Evolutionary conservation across 441 rosid genomes (phyloP), one percentile per base, ranked within the genome.

Genomic region (Corymbia citriodora): DNA sequence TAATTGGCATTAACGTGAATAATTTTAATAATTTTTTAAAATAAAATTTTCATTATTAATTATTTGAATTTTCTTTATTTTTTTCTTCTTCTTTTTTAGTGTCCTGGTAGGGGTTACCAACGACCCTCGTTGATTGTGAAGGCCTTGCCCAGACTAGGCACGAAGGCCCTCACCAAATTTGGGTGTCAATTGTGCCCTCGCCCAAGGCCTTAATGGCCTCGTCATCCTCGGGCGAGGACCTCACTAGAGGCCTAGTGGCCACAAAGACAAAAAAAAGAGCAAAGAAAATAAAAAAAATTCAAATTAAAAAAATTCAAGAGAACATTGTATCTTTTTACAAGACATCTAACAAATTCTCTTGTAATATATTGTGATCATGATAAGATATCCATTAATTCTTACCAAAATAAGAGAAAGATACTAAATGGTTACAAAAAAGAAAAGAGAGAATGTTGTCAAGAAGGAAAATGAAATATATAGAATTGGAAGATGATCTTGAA

Each of bases 1-100:
- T 1, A 25, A 1, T 4, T 7, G 1, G 0, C 10, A 7, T 25
- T 59, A 29, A 59, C 10, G 63, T 10, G 14, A 13, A 59, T 1
- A 59, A 25, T 23, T 59, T 59, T 59, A 3, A 0, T 59, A 10
- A 10, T 57, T 57, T 25, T 57, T 23, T 4, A 9, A 59, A 57
- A 23, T 23, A 7, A 59, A 25, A 25, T 2, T 25, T 4, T 10
- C 25, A 10, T 25, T 9, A 25, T 18, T 1, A 7, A 18, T 17
- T 18, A 17, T 55, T 55, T 55, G 4, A 55, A 55, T 1, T 10
- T 25, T 10, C 63, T 59, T 59, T 59, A 33, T 2, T 23, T 21
- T 9, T 57, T 15, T 55, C 8, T 49, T 49, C 6, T 18, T 55
- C 23, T 23, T 57, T 23, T 25, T 10, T 0, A 25, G 25, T 59